Evolutionary conservation across 1,139 yeast species (phyloP).

Genomic region (Blastobotrys illinoisensis): DNA sequence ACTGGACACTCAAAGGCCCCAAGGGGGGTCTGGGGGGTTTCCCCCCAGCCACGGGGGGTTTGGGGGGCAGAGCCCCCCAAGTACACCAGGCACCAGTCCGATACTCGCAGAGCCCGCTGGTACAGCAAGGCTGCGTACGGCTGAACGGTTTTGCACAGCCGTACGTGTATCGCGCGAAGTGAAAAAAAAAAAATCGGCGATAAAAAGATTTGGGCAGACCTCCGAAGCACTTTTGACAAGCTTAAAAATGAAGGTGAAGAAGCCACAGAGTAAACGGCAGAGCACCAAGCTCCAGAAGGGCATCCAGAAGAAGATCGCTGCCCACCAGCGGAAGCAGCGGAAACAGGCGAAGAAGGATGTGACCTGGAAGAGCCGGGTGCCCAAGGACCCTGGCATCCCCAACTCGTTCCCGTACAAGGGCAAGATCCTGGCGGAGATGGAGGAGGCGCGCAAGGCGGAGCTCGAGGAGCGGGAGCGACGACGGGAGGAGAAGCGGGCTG

Average conservation of each 20-base stretch:
- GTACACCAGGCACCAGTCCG: no score
- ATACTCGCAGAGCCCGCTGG: no score
- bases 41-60: no score
- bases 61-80: no score
- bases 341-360: conserved; percentile 80
- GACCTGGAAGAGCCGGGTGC: conserved; percentile 83
- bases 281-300: conserved; percentile 95
- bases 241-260: conserved; percentile 23
- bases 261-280: conserved; percentile 78
- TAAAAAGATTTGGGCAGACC: background rate
- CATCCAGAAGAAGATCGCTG: conserved; percentile 90
- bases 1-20: no score
- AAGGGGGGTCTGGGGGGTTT: no score
- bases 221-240: background rate
- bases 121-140: background rate
- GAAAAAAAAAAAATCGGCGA: conserved; percentile 38
- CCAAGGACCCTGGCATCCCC: conserved; percentile 93
- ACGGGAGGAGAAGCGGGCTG: conserved; percentile 44
- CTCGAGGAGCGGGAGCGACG: conserved; percentile 53
- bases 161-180: background rate
- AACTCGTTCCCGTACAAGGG: conserved; percentile 91
- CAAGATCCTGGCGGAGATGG: conserved; percentile 72
- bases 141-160: background rate
- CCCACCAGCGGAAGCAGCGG: conserved; percentile 79
- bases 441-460: conserved; percentile 58